These are phyloP conservation scores for Triticum turgidum DNA, from an alignment of 176 grass and related monocot genomes.

Conservation along the genomic window DNA sequence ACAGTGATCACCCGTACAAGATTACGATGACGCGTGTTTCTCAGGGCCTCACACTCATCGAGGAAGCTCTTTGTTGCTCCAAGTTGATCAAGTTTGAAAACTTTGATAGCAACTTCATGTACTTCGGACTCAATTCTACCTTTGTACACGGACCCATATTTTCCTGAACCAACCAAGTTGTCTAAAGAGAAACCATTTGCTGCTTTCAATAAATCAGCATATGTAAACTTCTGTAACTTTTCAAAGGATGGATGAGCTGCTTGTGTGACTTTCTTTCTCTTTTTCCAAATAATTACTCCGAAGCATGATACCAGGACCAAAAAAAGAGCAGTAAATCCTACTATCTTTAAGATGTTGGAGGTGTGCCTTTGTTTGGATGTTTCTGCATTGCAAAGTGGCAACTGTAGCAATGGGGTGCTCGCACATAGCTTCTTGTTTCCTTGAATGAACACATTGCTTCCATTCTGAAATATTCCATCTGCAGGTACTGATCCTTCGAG, in stretches of 20 bases:
- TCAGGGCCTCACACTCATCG: slow-evolving; percentile 53
- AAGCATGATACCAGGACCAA: neutral
- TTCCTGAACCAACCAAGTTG: slow-evolving; percentile 42
- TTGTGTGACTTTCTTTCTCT: neutral
- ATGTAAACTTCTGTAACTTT: slow-evolving; percentile 20
- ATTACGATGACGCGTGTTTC: slow-evolving; percentile 51
- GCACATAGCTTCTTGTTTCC: slow-evolving; percentile 42
- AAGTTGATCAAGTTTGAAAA: slow-evolving; percentile 45
- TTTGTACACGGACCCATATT: slow-evolving; percentile 49
- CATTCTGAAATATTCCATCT: slow-evolving; percentile 37
- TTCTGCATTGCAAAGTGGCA: slow-evolving; percentile 16
- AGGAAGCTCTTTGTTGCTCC: slow-evolving; percentile 36
- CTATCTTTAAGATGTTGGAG: neutral
- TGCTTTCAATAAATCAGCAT: slow-evolving; percentile 37
- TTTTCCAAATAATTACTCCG: neutral
- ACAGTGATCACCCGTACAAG: slow-evolving; percentile 38
- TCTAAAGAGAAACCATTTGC: slow-evolving; percentile 27
- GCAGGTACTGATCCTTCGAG: slow-evolving; percentile 37
- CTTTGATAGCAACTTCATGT: slow-evolving; percentile 41
- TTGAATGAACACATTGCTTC: slow-evolving; percentile 6
- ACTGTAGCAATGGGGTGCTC: neutral
- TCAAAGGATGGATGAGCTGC: neutral
- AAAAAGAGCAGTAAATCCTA: neutral
- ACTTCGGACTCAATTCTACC: slow-evolving; percentile 1
- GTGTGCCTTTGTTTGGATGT: neutral